Base-by-base conservation (phyloP, 2,329 filamentous ascomycete species). In the Aspergillus pseudonomiae region DNA sequence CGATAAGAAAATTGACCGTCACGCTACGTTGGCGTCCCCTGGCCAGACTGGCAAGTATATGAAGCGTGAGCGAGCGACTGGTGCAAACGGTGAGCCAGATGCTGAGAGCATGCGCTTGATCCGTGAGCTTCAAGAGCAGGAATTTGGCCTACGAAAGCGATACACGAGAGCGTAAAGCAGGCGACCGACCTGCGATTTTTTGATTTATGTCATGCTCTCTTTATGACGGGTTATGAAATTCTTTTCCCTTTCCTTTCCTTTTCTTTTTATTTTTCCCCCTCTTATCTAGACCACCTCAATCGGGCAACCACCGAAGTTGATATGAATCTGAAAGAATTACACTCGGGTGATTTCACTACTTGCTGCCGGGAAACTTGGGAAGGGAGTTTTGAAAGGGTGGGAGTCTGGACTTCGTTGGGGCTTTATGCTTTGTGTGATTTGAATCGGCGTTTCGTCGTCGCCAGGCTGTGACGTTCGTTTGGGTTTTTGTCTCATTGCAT, bases 121-220 rank as follows among this genome's bases (percentile, higher is more conserved):
- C 55, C 76, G 78, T 62, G 78, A 81, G 68, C 66, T 82, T 36
- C 80, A 81, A 63, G 80, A 81, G 66, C 76, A 80, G 61, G 80
- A 82, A 30, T 81, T 81, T 59, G 78, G 80, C 26, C 70, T 82
- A 57, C 74, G 80, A 48, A 76, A 77, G 69, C 74, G 78, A 59
- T 54, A 64, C 12, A 63, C 68, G 30, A 65, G 70, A 46, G 66
- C 64, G 30, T 71, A 57, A 66, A 36, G 30, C 26, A 52, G 52
- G 60, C 32, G 28, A 28, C 12, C n/a, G 26, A 21, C 12, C n/a
- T 45, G 19, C 24, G 16, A n/a, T 26, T 36, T 26, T 57, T 43
- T 34, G n/a, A 30, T 45, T 24, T 28, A 55, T 24, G 12, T 36
- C 11, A 6, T 36, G 28, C 28, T 4, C 36, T 60, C 21, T 19